Percentiles rank a stretch among this genome's conserved stretches.
These are phyloP conservation scores for Yamadazyma trypodendri DNA, from an alignment of 1,139 yeast genomes.

Conservation along the genomic window DNA sequence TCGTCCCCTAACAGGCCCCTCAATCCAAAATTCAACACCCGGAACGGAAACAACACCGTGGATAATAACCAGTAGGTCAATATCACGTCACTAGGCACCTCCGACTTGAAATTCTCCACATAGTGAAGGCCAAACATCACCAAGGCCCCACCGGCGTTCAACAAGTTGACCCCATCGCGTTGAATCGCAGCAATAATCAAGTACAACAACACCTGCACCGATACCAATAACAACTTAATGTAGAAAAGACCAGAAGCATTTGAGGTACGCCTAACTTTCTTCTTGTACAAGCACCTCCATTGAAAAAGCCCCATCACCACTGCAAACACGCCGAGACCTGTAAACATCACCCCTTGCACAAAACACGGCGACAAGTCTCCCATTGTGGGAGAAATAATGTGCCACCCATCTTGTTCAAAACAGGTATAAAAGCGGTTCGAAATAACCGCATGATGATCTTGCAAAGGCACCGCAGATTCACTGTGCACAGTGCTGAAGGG, in stretches of 20 bases:
- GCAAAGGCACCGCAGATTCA: too few species aligned
- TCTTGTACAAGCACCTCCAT: conserved; percentile 32
- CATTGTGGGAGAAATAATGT: conserved; percentile 57
- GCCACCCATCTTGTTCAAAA: conserved; percentile 52
- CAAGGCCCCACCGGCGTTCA: conserved; percentile 40
- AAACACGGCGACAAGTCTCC: conserved; percentile 82
- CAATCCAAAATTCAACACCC: conserved; percentile 10
- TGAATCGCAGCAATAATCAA: conserved; percentile 33
- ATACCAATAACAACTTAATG: conserved; percentile 40
- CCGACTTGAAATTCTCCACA: conserved; percentile 65
- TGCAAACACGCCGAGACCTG: conserved; percentile 50
- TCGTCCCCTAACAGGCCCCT: not conserved
- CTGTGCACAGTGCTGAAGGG: too few species aligned
- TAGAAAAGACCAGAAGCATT: conserved; percentile 41
- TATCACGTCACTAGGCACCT: conserved; percentile 64
- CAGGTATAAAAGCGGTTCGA: conserved; percentile 11
- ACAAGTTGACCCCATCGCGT: conserved; percentile 23
- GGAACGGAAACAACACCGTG: conserved; percentile 36
- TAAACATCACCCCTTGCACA: conserved; percentile 64
- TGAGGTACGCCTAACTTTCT: conserved; percentile 29
- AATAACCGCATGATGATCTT: too few species aligned
- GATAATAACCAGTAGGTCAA: conserved; percentile 75
- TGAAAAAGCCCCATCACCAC: conserved; percentile 52
- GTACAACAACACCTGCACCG: conserved; percentile 37
- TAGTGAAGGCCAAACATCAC: conserved; percentile 62